These are phyloP conservation scores for Choiromyces venosus DNA, from an alignment of 495 filamentous ascomycete genomes.

Conservation along the genomic window DNA sequence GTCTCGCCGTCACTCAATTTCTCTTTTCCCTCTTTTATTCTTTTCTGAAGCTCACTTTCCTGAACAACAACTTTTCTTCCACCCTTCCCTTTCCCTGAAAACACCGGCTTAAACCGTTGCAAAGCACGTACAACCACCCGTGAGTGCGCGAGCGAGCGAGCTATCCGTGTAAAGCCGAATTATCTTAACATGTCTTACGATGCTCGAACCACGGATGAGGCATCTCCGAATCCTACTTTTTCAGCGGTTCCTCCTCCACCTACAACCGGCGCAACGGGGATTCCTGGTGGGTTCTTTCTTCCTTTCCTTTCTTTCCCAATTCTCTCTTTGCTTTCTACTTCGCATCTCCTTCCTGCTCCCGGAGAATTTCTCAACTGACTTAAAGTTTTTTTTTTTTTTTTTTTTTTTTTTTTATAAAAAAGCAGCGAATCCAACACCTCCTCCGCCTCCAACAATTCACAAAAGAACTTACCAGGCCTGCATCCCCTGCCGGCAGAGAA, in stretches of 20 bases:
- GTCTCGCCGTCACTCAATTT: not conserved
- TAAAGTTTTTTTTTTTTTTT: not conserved
- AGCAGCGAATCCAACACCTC: constrained; percentile 7
- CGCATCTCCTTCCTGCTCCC: not conserved
- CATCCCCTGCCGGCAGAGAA: constrained; percentile 83
- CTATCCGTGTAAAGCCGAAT: not conserved
- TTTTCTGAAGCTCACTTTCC: not conserved
- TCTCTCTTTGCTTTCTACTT: constrained; percentile 2
- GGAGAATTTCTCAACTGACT: not conserved
- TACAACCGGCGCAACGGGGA: not conserved
- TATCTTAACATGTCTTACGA: not conserved
- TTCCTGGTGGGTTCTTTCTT: not conserved
- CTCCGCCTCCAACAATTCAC: constrained; percentile 31
- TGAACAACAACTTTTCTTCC: not conserved
- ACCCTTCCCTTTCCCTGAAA: not conserved
- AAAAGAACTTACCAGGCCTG: constrained; percentile 65
- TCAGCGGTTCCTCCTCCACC: not conserved
- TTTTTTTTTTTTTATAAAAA: not conserved
- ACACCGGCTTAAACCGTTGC: not conserved
- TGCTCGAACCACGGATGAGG: not conserved
- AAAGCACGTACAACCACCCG: not conserved
- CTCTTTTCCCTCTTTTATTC: not conserved
- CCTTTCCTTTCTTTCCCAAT: constrained; percentile 1
- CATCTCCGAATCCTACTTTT: not conserved
- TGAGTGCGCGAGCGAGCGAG: not conserved